Evolutionary conservation across 2,329 filamentous ascomycete genomes (phyloP), one percentile per base, ranked within the genome.

Genomic region (Diplodia sapinea): DNA sequence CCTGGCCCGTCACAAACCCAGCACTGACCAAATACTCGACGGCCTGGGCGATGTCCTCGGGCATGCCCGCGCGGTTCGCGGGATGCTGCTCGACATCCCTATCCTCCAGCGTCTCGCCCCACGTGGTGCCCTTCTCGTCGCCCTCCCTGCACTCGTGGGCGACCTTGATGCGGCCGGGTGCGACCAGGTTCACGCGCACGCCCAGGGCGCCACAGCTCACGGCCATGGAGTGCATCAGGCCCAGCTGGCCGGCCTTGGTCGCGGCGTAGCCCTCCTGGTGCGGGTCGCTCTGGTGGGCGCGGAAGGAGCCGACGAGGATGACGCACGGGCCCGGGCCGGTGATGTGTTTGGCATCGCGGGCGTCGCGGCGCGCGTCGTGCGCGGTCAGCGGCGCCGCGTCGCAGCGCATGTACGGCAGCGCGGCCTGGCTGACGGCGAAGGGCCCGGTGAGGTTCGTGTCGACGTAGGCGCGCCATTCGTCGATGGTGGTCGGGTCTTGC

Each of bases 191-290:
- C 11, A 66, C 63, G 8, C 63, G 69, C 40, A 80, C 76, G 1
- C 77, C 79, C 71, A 73, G 76, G 31, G 71, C 68, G 63, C 71
- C 68, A 15, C 76, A 71, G 29, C 73, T 77, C 43, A 80, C 72
- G 17, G 79, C 77, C 78, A 79, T 79, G 65, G 73, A 74, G 68
- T 79, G 76, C 57, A 74, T 79, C 29, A 80, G 72, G 0, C 79
- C 78, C 23, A 79, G 69, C 65, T 77, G 70, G 0, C 76, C 79
- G 6, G 78, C 74, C 75, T 80, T 81, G 55, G 76, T 78, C 15
- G 63, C 49, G 20, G 82, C 83, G 72, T 85, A 84, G 2, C 81
- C 82, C 69, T 84, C 82, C 70, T 83, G 81, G 70, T 84, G 83
- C 4, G 80, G 78, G 70, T 84, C 82, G 36, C 76, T 79, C 69